Evolutionary conservation across 768 basidiomycete genomes (phyloP), one percentile per base, ranked within the genome.

Genomic region (Rhizopogon vulgaris): DNA sequence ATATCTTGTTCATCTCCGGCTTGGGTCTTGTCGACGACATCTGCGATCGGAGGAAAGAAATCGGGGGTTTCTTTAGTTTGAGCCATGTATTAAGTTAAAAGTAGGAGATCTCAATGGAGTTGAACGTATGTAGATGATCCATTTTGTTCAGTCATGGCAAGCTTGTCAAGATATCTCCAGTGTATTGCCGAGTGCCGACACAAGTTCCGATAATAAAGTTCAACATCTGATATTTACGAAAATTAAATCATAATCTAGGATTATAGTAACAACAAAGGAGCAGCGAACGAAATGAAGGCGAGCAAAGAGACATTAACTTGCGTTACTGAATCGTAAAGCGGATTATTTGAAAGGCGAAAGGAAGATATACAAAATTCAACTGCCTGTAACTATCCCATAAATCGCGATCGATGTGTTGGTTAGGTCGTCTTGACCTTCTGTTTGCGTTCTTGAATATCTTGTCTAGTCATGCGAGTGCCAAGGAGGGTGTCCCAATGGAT

Each of bases 401-500:
- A 32, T 46, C 22, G 3, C 9, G 12, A 41, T 53, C 42, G 52
- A 51, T n/a, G 27, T 34, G 37, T 55, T 22, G 22, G 37, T 56
- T 47, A 56, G 1, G 52, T 54, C 17, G 39, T 51, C 39, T 56
- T 57, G 27, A 43, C 25, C 34, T 68, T 75, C 46, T 68, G 59
- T 52, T 64, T 73, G 38, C 82, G 79, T 28, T 58, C 63, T 54
- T 79, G 76, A 54, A 86, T 74, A 45, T 87, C 82, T 52, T 74
- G 58, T 17, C 86, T 75, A 3, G 85, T 87, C 82, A 90, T 82
- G 34, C 87, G 76, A 8, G 94, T 95, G 37, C 88, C 85, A 49
- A 94, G 76, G 15, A 94, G 60, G 18, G 71, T 68, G 67, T 96
- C 94, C 91, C 91, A 97, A 57, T 94, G 91, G 32, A 92, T 74